Percentiles rank a stretch among this genome's conserved stretches.
Conservation (phyloP, 2,329 filamentous ascomycete species). For the Colletotrichum sp. region DNA sequence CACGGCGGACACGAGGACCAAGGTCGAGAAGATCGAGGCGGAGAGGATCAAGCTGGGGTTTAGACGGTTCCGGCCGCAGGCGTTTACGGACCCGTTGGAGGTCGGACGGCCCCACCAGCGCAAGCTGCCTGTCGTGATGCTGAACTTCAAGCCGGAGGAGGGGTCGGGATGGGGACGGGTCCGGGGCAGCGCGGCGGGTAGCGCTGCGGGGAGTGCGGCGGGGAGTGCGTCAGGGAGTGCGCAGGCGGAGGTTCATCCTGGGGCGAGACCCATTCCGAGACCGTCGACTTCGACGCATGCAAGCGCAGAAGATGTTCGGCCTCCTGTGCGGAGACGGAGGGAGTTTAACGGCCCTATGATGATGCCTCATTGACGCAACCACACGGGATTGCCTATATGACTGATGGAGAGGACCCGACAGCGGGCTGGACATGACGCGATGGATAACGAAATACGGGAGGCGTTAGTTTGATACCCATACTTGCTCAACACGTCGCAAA, state of each 20-base stretch:
- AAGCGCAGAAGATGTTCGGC: not conserved
- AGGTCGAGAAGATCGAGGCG: slow-evolving; percentile 90
- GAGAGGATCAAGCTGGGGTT: slow-evolving; percentile 9
- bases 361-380: not conserved
- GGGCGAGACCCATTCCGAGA: not conserved
- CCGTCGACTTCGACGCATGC: not conserved
- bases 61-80: not conserved
- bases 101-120: slow-evolving; percentile 14
- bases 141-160: not conserved
- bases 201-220: not conserved
- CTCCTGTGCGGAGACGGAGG: not conserved
- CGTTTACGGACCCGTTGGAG: slow-evolving; percentile 7
- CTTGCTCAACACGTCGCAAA: not conserved
- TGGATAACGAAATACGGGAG: not conserved
- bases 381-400: not conserved
- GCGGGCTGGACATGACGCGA: not conserved
- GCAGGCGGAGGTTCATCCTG: not conserved
- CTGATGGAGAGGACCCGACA: no score
- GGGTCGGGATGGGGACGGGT: not conserved
- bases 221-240: not conserved
- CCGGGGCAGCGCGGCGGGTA: not conserved
- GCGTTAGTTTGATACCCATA: not conserved
- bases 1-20: slow-evolving; percentile 80
- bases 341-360: slow-evolving; percentile 9
- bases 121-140: not conserved